Evolutionary conservation across 176 grass and related monocot species (phyloP), one percentile per base, ranked within the genome.

Genomic region (Triticum monococcum): DNA sequence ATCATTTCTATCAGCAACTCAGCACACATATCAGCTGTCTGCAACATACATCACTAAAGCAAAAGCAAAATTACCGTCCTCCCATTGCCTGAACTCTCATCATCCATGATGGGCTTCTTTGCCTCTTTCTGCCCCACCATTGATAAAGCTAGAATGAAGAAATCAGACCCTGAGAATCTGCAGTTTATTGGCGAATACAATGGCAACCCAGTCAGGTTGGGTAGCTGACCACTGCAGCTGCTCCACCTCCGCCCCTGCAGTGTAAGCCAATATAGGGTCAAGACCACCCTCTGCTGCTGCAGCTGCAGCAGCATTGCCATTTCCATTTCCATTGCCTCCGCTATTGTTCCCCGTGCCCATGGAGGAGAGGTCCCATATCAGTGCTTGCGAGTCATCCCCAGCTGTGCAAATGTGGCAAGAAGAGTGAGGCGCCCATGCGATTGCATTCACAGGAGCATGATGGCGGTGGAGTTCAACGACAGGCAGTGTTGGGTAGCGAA

Each of bases 181-280:
- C 45, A 98, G 93, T 72, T 95, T 95, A 65, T 83, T 91, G 75
- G 96, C 86, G 22, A 98, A 96, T 16, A 90, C 94, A 80, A 98
- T 96, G 37, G 96, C 96, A 40, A 98, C 94, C 96, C 97, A 98
- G 69, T 96, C 96, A 64, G 96, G 96, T 38, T 98, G 97, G 56
- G 93, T 96, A 3, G 94, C 91, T 5, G 97, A 99, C 97, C 97
- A 99, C 92, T 99, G 97, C 72, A 99, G 85, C 80, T 99, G 97
- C 85, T 99, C 97, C 80, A 99, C 96, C 90, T 96, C 94, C 25
- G 94, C 97, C 16, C 97, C 97, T 8, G 97, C 97, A 0, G 97
- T 99, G 73, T 99, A 99, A 6, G 97, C 92, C 36, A 99, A 79
- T 83, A 99, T 99, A 10, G 97, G 97, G 28, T 99, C 97, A 69